Conservation (phyloP, 108 stramenopile genomes). For the Cafeteria roenbergensis region DNA sequence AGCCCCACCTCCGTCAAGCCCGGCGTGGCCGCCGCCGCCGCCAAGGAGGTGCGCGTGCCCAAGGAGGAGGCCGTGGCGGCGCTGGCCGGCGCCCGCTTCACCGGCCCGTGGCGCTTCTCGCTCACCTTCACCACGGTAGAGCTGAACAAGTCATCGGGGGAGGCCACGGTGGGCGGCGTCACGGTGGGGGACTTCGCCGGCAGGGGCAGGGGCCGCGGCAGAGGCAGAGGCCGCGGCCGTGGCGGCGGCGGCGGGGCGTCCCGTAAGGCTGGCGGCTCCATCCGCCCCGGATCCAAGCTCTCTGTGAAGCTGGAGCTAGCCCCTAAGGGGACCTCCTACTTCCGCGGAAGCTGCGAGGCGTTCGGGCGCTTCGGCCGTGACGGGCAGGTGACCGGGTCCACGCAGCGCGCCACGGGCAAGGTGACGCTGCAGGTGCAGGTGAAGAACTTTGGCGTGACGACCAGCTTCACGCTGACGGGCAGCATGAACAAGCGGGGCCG, state of each 20-base stretch:
- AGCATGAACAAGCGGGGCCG: background rate
- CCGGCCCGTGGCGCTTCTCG: background rate
- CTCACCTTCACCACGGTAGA: background rate
- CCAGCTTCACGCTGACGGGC: background rate
- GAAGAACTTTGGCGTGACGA: background rate
- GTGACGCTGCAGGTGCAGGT: slow-evolving; percentile 1
- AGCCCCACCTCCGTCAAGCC: background rate
- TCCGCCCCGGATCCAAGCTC: background rate
- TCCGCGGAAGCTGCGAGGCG: background rate
- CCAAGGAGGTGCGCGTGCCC: background rate
- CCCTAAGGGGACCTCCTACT: background rate
- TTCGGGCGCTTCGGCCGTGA: background rate
- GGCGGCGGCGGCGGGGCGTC: background rate
- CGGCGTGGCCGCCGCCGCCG: background rate
- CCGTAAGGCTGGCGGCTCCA: background rate
- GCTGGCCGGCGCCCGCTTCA: background rate
- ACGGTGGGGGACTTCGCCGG: background rate
- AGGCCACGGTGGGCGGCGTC: background rate
- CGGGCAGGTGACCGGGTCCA: background rate
- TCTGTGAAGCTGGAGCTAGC: background rate
- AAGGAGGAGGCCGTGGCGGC: slow-evolving; percentile 5
- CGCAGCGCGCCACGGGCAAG: slow-evolving; percentile 4
- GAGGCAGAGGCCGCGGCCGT: background rate
- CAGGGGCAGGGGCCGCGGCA: background rate
- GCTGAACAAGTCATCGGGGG: background rate